Evolutionary conservation across 352 stramenopile species (phyloP), one percentile per base, ranked within the genome.

Genomic region (Halophytophthora polymorphica): DNA sequence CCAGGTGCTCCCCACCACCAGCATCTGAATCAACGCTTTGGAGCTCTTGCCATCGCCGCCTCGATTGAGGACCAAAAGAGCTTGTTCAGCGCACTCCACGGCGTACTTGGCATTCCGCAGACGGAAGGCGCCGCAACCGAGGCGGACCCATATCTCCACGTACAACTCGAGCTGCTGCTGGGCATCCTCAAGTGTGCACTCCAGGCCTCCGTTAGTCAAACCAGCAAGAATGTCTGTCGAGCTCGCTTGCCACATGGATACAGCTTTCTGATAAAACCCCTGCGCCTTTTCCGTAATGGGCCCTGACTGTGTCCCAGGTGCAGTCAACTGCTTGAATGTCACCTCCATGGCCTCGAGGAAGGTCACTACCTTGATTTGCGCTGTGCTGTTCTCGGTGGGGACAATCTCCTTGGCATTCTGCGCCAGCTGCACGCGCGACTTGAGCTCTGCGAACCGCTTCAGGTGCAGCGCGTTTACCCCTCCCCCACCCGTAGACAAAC

Each of bases 331-430:
- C 25, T 18, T 50, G 21, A 67, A 65, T 11, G 56, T 65, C 2
- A 39, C 28, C 22, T 88, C 71, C 45, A 86, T 77, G 14, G 69
- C 71, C 59, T 84, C 71, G 6, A 90, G 28, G 38, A 77, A 77
- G 4, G 69, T 72, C 1, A 75, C 56, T 8, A 86, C 68, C 41
- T 77, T 84, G 6, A 93, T 48, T 39, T 50, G 59, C 18, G 53
- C 22, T 1, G 50, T 53, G 17, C 45, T 61, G 11, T 23, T 58
- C 25, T 90, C 79, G 2, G 72, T 72, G 19, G 67, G 68, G 0
- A 53, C 40, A 15, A 88, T 61, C 10, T 93, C 78, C 43, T 90
- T 91, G 1, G 60, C 59, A n/a, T 85, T 88, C 55, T 87, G 78
- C 34, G 77, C 62, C 17, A 93, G 45, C 49, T 90, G 79, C 7